Conservation (phyloP, 75 land plant species). For the Adiantum capillusveneris region DNA sequence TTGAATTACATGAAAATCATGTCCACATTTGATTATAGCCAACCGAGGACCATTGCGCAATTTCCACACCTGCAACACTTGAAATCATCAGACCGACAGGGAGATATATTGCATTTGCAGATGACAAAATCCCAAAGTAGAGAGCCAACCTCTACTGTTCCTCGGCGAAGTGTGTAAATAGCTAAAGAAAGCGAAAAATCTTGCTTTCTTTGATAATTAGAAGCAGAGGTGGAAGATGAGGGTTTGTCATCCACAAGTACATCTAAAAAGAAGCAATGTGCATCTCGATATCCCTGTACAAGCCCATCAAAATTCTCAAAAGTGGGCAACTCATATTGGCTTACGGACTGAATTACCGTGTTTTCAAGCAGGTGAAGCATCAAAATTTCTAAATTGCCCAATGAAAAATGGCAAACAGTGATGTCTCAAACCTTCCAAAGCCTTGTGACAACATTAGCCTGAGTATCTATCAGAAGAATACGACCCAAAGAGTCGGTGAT, state of each 20-base stretch:
- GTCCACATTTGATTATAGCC: constrained; percentile 36
- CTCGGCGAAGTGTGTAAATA: constrained; percentile 31
- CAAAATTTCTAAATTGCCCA: neutral
- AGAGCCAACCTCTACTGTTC: constrained; percentile 22
- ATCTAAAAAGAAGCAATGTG: constrained; percentile 35
- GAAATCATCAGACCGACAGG: neutral
- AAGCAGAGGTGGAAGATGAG: neutral
- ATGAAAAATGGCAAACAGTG: neutral
- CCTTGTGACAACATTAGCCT: constrained; percentile 29
- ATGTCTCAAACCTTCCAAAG: constrained; percentile 27
- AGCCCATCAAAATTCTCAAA: no score
- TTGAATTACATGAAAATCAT: constrained; percentile 55
- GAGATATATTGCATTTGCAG: neutral
- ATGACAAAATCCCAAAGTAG: neutral
- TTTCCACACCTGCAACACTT: constrained; percentile 51
- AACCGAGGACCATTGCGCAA: constrained; percentile 59
- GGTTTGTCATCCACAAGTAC: constrained; percentile 6
- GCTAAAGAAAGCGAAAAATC: constrained; percentile 24
- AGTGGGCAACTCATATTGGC: no score
- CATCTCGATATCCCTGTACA: constrained; percentile 39
- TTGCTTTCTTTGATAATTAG: constrained; percentile 1
- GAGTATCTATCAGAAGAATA: constrained; percentile 23
- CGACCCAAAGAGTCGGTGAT: constrained; percentile 34
- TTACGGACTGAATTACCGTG: no score
- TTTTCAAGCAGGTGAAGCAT: no score